Percentiles rank a stretch among this genome's conserved stretches.
Evolutionary conservation across 1,284 basidiomycete genomes (phyloP).

Genomic region (Ganoderma sinense): DNA sequence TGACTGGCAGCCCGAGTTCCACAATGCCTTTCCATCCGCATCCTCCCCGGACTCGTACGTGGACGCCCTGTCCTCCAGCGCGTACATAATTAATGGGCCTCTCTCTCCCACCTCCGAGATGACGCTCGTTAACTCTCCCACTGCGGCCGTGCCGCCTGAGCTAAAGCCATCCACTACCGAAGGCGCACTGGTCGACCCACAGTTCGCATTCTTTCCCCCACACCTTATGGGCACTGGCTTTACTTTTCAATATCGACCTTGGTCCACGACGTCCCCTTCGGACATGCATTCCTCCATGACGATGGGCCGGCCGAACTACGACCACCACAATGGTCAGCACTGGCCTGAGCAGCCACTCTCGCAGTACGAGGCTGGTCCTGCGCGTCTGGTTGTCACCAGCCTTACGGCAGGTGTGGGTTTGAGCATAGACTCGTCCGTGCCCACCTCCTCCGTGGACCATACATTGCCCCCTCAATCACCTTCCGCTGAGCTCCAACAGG

Average conservation of each 20-base stretch:
- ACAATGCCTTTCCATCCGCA: background rate
- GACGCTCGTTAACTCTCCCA: background rate
- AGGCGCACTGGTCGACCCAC: background rate
- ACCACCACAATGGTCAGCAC: background rate
- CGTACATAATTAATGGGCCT: background rate
- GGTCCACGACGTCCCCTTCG: background rate
- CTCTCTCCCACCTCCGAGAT: background rate
- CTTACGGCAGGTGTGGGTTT: conserved; percentile 1
- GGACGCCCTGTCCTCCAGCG: background rate
- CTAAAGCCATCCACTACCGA: background rate
- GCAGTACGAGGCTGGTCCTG: conserved; percentile 14
- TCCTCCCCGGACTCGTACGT: background rate
- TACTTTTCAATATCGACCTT: background rate
- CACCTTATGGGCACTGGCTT: background rate
- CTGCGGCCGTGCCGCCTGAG: background rate
- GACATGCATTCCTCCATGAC: background rate
- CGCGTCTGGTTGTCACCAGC: background rate
- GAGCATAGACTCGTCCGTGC: background rate
- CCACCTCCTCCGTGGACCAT: conserved; percentile 9
- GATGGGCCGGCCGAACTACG: background rate
- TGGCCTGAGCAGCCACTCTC: background rate
- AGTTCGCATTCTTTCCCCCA: background rate
- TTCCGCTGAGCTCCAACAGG: background rate
- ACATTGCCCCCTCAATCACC: background rate
- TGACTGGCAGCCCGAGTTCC: conserved; percentile 3